Evolutionary conservation across 1,284 basidiomycete species (phyloP).

Genomic region (Sanghuangporus weigelae): DNA sequence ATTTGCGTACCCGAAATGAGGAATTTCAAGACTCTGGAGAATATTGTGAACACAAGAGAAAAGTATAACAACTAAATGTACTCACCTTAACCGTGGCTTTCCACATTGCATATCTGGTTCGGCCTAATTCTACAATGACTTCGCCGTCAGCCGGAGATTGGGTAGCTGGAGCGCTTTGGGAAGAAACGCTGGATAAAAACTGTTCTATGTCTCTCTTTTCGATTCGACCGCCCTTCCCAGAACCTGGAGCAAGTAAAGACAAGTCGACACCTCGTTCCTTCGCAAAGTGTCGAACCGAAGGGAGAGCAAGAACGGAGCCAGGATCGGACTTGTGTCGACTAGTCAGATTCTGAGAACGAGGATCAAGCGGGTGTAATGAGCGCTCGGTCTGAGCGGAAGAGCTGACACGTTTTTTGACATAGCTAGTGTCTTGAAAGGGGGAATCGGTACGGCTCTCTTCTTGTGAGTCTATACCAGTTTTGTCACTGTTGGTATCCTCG

Average conservation of each 20-base stretch:
- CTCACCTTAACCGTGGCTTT: constrained; percentile 77
- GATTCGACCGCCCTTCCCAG: constrained; percentile 70
- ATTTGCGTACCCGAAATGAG: constrained; percentile 65
- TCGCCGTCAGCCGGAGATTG: constrained; percentile 32
- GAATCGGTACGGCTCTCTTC: not conserved
- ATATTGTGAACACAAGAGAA: constrained; percentile 7
- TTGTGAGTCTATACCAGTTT: not conserved
- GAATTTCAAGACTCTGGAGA: constrained; percentile 66
- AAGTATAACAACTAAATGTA: constrained; percentile 1
- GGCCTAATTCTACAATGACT: constrained; percentile 63
- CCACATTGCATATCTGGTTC: constrained; percentile 83
- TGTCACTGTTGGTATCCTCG: constrained; percentile 1
- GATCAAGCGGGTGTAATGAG: constrained; percentile 59
- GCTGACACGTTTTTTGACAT: not conserved
- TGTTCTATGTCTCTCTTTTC: constrained; percentile 73
- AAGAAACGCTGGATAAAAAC: constrained; percentile 36
- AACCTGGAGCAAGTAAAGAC: constrained; percentile 54
- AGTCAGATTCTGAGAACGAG: constrained; percentile 18
- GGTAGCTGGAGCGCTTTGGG: constrained; percentile 7
- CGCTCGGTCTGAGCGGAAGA: constrained; percentile 18
- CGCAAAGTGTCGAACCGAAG: constrained; percentile 76
- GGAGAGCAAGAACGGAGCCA: constrained; percentile 50
- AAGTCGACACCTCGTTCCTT: constrained; percentile 64
- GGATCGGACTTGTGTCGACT: constrained; percentile 20
- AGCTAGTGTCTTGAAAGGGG: not conserved